Percentiles rank a stretch among this genome's conserved stretches.
Evolutionary conservation across 441 rosid genomes (phyloP).

Genomic region (Erysimum pusillum): DNA sequence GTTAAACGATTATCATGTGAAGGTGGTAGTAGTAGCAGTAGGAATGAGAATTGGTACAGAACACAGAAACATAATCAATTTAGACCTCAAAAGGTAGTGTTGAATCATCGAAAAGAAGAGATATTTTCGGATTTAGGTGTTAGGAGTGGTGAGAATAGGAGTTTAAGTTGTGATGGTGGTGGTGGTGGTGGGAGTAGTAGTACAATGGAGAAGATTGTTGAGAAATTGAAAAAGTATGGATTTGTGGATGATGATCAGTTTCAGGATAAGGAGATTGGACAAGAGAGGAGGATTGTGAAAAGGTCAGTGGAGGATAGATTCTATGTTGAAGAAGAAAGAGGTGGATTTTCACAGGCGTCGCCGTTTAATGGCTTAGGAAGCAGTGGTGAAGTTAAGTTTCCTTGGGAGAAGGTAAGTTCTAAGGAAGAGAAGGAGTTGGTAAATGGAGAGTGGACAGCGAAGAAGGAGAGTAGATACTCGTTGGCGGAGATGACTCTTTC

Average conservation of each 20-base stretch:
- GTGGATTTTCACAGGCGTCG: slow-evolving; percentile 65
- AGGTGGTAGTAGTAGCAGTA: slow-evolving; percentile 35
- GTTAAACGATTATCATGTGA: slow-evolving; percentile 42
- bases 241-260: slow-evolving; percentile 59
- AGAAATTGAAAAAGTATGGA: slow-evolving; percentile 78
- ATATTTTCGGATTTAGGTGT: slow-evolving; percentile 46
- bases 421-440: slow-evolving; percentile 48
- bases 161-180: slow-evolving; percentile 32
- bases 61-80: slow-evolving; percentile 44
- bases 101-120: slow-evolving; percentile 53
- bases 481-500: slow-evolving; percentile 85
- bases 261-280: slow-evolving; percentile 45
- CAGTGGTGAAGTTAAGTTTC: slow-evolving; percentile 66
- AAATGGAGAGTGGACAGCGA: slow-evolving; percentile 59
- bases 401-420: no score
- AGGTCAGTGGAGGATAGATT: slow-evolving; percentile 75
- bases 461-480: slow-evolving; percentile 67
- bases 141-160: slow-evolving; percentile 36
- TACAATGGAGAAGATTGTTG: slow-evolving; percentile 88
- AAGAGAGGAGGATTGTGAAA: slow-evolving; percentile 64
- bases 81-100: slow-evolving; percentile 39
- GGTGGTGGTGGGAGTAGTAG: slow-evolving; percentile 52
- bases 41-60: slow-evolving; percentile 47
- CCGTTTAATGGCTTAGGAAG: slow-evolving; percentile 58
- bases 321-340: slow-evolving; percentile 68